phyloP scores from a whole-genome alignment of 2,329 filamentous ascomycete genomes.

The Shiraia sp. region DNA sequence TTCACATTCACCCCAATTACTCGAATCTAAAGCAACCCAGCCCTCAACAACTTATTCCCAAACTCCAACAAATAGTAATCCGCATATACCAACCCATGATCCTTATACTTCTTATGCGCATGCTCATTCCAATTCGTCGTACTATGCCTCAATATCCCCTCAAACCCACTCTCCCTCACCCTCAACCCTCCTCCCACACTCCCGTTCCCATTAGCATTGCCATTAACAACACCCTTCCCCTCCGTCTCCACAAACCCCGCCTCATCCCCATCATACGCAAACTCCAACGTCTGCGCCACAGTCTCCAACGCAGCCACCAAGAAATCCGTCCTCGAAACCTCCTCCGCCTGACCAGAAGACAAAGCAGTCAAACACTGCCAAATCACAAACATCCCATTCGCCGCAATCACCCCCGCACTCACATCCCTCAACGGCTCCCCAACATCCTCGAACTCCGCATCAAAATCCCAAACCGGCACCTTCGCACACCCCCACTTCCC shows the following conservation, averaged over 20 bases:
- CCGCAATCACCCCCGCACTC: constrained; percentile 48
- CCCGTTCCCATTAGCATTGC: constrained; percentile 24
- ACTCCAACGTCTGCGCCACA: constrained; percentile 32
- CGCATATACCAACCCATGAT: constrained; percentile 56
- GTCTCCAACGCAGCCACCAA: constrained; percentile 23
- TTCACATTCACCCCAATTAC: too few relatives aligned
- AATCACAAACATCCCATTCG: constrained; percentile 48
- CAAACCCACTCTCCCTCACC: constrained; percentile 38
- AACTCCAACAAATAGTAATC: constrained; percentile 55
- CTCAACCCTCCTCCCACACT: constrained; percentile 17
- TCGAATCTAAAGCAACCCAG: constrained; percentile 25
- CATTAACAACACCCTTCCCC: constrained; percentile 5
- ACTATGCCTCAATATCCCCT: constrained; percentile 52
- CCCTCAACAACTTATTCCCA: constrained; percentile 52
- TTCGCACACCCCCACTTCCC: constrained; percentile 30
- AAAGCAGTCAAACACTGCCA: constrained; percentile 39
- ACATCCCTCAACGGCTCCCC: constrained; percentile 41
- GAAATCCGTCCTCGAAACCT: constrained; percentile 9
- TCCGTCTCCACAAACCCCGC: constrained; percentile 22
- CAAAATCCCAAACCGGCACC: constrained; percentile 58
- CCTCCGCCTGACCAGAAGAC: neutral
- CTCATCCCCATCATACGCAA: constrained; percentile 34
- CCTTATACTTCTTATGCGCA: constrained; percentile 50
- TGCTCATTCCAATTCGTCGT: constrained; percentile 55
- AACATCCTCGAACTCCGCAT: constrained; percentile 50